Conservation (phyloP, 2,329 filamentous ascomycete species). For the Pseudocercospora ulei region DNA sequence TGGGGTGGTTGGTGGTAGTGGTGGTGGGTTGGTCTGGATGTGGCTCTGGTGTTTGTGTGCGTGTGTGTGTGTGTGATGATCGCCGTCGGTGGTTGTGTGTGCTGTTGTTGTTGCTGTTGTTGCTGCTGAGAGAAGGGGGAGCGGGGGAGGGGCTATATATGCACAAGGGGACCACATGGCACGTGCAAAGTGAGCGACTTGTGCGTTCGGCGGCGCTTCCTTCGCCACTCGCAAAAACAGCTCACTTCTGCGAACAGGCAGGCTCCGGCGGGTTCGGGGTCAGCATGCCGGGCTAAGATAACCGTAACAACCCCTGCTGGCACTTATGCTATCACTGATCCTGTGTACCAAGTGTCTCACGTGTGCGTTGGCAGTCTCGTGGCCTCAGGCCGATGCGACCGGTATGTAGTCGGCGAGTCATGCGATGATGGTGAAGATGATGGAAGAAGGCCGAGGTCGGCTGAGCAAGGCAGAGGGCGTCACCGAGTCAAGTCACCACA, state of each 20-base stretch:
- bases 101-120: conserved; percentile 10
- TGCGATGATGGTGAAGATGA: too few relatives aligned
- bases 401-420: too few relatives aligned
- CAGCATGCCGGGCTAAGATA: too few relatives aligned
- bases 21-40: conserved; percentile 10
- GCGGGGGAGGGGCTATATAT: conserved; percentile 13
- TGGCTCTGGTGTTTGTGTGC: conserved; percentile 4
- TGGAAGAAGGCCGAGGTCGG: too few relatives aligned
- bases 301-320: too few relatives aligned
- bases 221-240: conserved; percentile 13
- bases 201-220: conserved; percentile 1
- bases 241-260: not conserved
- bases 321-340: conserved; percentile 10
- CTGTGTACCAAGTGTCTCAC: conserved; percentile 1
- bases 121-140: not conserved
- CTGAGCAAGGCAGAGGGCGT: too few relatives aligned
- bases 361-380: not conserved
- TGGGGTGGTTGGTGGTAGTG: conserved; percentile 17
- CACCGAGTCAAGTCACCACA: too few relatives aligned
- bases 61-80: too few relatives aligned
- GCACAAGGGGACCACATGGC: not conserved
- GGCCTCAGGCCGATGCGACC: too few relatives aligned
- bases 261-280: too few relatives aligned
- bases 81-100: too few relatives aligned
- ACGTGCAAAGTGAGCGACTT: conserved; percentile 5